Evolutionary conservation across 805 yeast genomes (phyloP).

Genomic region (Yamadazyma olivae): DNA sequence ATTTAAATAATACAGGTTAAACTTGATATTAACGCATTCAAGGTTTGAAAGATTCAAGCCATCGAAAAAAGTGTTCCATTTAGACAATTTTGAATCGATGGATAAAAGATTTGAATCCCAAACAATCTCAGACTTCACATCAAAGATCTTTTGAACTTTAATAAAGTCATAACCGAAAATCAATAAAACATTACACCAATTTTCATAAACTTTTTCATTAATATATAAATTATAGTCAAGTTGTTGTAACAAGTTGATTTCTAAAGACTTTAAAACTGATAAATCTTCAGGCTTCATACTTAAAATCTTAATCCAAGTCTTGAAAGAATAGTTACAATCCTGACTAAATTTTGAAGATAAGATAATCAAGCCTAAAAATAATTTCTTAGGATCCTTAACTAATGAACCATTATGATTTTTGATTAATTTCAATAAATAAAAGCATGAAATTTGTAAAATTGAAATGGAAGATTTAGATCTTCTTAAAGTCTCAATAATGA

Average conservation of each 20-base stretch:
- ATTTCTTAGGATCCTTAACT: slow-evolving; percentile 50
- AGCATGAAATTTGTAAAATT: slow-evolving; percentile 64
- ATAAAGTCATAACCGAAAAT: slow-evolving; percentile 45
- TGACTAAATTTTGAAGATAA: slow-evolving; percentile 71
- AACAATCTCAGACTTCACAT: slow-evolving; percentile 17
- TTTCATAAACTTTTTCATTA: slow-evolving; percentile 44
- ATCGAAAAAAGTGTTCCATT: slow-evolving; percentile 27
- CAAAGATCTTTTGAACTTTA: slow-evolving; percentile 26
- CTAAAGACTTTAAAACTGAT: slow-evolving; percentile 49
- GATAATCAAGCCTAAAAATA: slow-evolving; percentile 65
- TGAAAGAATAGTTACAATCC: slow-evolving; percentile 67
- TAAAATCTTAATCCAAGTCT: slow-evolving; percentile 72
- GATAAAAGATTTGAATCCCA: slow-evolving; percentile 22
- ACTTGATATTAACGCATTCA: slow-evolving; percentile 21
- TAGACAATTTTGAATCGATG: slow-evolving; percentile 20
- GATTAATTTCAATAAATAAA: slow-evolving; percentile 53
- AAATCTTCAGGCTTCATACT: slow-evolving; percentile 43
- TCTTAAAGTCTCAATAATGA: slow-evolving; percentile 40
- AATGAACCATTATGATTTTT: slow-evolving; percentile 14
- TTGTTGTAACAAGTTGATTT: slow-evolving; percentile 48
- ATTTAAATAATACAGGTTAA: slow-evolving; percentile 23
- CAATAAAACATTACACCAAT: slow-evolving; percentile 42
- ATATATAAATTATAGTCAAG: slow-evolving; percentile 59
- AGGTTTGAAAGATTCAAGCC: slow-evolving; percentile 21
- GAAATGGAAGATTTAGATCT: slow-evolving; percentile 48